Base-by-base conservation (phyloP, 2,329 filamentous ascomycete genomes). In the Fusarium sp. region DNA sequence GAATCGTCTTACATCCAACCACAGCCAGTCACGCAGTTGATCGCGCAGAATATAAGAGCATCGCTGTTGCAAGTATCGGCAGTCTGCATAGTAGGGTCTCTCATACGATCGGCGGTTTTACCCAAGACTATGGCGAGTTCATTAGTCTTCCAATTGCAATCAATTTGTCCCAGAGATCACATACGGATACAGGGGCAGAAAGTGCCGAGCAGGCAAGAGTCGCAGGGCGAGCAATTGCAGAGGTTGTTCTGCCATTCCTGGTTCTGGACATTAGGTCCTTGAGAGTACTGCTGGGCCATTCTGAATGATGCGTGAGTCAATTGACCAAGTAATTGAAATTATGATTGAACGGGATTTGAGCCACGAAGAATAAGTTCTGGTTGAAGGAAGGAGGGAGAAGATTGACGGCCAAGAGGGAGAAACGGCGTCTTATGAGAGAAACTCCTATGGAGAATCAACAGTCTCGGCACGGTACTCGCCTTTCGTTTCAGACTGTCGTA, bases 111-210 rank as follows among this genome's bases (percentile, higher is more conserved):
- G 21, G 83, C 73, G 10, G 85, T 85, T 70, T 81, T 80, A 60
- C 85, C 85, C 60, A 84, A 69, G 37, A 86, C 84, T 86, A 70
- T 23, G n/a, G 38, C 12, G 14, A 59, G 33, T 41, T 38, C 5
- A 59, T 78, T 37, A 76, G 67, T 49, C 58, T 72, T 48, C 21
- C 42, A 33, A 65, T 31, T 41, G 23, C 7, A 37, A 18, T 25
- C 14, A 49, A 7, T 25, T 27, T 25, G 4, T 11, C 27, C 19
- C 21, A 45, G 25, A 25, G 39, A 52, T 25, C 27, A 83, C 84
- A 52, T 78, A 86, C 84, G 77, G 29, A 86, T 71, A 66, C 84
- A 86, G 16, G 85, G 85, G 59, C 83, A 73, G 55, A 78, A 85
- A 38, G 79, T 80, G 49, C 78, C 80, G 35, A 85, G 75, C 49